Evolutionary conservation across 805 yeast genomes (phyloP).

Genomic region (Starmerella powellii): DNA sequence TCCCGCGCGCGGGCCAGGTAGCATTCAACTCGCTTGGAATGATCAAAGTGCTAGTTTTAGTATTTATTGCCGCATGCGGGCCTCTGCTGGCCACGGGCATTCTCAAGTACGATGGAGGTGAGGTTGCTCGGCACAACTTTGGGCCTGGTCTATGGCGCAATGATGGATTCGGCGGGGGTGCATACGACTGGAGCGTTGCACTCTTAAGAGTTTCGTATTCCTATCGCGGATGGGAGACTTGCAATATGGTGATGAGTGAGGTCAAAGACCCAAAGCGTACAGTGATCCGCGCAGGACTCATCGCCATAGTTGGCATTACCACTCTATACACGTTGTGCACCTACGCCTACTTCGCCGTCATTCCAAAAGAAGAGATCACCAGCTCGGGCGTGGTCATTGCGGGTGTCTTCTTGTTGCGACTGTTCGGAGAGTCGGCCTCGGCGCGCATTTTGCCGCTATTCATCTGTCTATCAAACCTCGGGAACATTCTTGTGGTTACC

Average conservation of each 20-base stretch:
- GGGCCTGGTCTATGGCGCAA: constrained; percentile 31
- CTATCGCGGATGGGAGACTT: constrained; percentile 61
- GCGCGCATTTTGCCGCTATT: constrained; percentile 41
- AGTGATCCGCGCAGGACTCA: constrained; percentile 48
- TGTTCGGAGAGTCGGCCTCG: constrained; percentile 46
- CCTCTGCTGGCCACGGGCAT: constrained; percentile 27
- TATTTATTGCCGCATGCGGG: constrained; percentile 41
- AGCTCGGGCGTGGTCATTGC: constrained; percentile 53
- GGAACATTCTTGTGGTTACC: constrained; percentile 52
- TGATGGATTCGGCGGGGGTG: constrained; percentile 35
- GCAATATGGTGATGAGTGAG: constrained; percentile 50
- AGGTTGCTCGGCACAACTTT: constrained; percentile 30
- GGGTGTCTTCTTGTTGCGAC: constrained; percentile 45
- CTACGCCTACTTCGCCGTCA: constrained; percentile 45
- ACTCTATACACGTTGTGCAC: constrained; percentile 45
- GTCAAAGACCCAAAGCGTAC: constrained; percentile 46
- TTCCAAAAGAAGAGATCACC: constrained; percentile 33
- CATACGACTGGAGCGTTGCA: constrained; percentile 45
- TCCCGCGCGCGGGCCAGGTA: constrained; percentile 39
- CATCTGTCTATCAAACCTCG: constrained; percentile 51
- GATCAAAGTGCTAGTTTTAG: constrained; percentile 40
- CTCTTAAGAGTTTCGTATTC: constrained; percentile 49
- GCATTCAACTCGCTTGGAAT: constrained; percentile 45
- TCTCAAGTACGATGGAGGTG: constrained; percentile 26
- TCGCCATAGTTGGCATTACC: constrained; percentile 43